Evolutionary conservation across 1,284 basidiomycete genomes (phyloP).

Genomic region (Cutaneotrichosporon dermatis): DNA sequence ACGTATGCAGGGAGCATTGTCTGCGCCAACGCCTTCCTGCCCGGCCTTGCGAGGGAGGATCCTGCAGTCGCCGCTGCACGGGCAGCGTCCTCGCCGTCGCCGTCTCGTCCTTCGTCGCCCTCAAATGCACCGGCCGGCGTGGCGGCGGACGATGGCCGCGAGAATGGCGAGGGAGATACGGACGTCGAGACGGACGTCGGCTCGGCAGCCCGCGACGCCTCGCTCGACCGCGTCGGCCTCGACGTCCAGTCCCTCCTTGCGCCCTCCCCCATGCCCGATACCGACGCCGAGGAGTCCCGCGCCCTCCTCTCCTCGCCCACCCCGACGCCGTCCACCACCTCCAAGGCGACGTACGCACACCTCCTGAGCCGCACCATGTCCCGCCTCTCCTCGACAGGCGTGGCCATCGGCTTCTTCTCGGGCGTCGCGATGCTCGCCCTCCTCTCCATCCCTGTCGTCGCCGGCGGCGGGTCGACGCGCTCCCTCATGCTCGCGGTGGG

Average conservation of each 20-base stretch:
- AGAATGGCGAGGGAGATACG: too few relatives aligned
- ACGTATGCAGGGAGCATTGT: slow-evolving; percentile 78
- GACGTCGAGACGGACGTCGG: too few relatives aligned
- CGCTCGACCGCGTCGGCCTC: too few relatives aligned
- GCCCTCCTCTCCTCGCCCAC: too few relatives aligned
- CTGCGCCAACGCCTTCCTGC: slow-evolving; percentile 84
- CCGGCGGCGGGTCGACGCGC: slow-evolving; percentile 64
- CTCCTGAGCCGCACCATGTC: slow-evolving; percentile 66
- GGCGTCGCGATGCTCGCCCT: slow-evolving; percentile 69
- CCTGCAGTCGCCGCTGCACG: slow-evolving; percentile 54
- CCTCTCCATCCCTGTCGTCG: slow-evolving; percentile 66
- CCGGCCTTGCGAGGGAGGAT: slow-evolving; percentile 63
- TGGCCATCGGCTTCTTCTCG: slow-evolving; percentile 70
- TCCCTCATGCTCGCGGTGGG: slow-evolving; percentile 72
- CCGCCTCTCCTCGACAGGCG: slow-evolving; percentile 72
- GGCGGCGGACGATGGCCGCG: too few relatives aligned
- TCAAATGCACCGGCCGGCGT: too few relatives aligned
- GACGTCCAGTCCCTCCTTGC: slow-evolving; percentile 1
- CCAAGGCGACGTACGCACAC: slow-evolving; percentile 51
- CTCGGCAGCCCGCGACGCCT: too few relatives aligned
- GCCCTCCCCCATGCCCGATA: slow-evolving; percentile 2
- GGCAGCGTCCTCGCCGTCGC: slow-evolving; percentile 28
- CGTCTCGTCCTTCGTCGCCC: too few relatives aligned
- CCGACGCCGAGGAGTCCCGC: too few relatives aligned
- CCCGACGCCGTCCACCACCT: too few relatives aligned